Evolutionary conservation across 2,329 filamentous ascomycete genomes (phyloP).

Genomic region (Alternaria panax): DNA sequence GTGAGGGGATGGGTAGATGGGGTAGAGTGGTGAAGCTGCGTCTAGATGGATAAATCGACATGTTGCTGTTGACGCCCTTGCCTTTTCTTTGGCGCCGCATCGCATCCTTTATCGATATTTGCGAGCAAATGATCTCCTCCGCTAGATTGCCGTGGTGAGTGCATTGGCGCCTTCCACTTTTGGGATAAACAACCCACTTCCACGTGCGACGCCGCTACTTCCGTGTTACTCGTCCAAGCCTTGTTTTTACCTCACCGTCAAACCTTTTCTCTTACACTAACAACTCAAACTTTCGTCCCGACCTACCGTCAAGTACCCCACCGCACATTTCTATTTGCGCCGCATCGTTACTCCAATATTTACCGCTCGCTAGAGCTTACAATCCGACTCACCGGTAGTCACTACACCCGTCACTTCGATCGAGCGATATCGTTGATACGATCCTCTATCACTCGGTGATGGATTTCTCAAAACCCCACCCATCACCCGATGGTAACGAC

Average conservation of each 20-base stretch:
- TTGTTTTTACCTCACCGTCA: not conserved
- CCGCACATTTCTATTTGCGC: not conserved
- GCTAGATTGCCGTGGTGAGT: too few species aligned
- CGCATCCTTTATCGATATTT: too few species aligned
- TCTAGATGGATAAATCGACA: too few species aligned
- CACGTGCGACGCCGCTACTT: not conserved
- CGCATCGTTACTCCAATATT: not conserved
- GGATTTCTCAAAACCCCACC: not conserved
- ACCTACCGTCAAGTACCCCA: not conserved
- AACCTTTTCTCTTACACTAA: not conserved
- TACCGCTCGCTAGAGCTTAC: not conserved
- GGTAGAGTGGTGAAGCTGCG: not conserved
- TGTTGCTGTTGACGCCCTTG: too few species aligned
- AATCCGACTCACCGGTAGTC: not conserved
- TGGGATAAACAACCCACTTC: too few species aligned
- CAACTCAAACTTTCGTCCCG: not conserved
- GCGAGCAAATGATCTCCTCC: too few species aligned
- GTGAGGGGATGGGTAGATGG: accelerated
- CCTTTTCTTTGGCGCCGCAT: too few species aligned
- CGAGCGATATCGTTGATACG: not conserved
- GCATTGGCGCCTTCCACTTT: not conserved
- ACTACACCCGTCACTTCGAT: not conserved
- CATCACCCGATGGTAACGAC: not conserved
- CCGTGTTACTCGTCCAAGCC: not conserved
- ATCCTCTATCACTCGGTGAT: not conserved